Conservation (phyloP, 176 grass and related monocot species). For the Bothriochloa decipiens region DNA sequence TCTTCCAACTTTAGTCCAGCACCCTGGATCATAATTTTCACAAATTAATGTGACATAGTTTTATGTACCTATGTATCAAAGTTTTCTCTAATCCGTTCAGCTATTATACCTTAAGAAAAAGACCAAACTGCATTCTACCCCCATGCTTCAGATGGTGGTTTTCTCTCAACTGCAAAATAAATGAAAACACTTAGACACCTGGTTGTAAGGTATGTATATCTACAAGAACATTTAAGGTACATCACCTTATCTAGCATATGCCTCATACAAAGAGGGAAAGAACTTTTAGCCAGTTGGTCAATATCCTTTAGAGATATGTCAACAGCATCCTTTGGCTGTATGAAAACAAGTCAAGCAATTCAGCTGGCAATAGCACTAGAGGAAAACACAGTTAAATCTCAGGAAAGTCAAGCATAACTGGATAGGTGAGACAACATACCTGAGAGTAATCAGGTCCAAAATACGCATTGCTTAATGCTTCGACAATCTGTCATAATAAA, state of each 20-base stretch:
- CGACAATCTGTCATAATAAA: slow-evolving; percentile 77
- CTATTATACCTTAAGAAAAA: slow-evolving; percentile 91
- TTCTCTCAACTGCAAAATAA: slow-evolving; percentile 76
- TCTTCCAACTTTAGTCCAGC: slow-evolving; percentile 96
- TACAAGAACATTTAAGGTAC: slow-evolving; percentile 30
- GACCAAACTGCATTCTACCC: slow-evolving; percentile 94
- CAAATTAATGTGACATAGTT: slow-evolving; percentile 9
- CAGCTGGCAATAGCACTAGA: not conserved
- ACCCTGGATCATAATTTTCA: slow-evolving; percentile 54
- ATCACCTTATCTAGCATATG: slow-evolving; percentile 93
- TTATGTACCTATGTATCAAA: not conserved
- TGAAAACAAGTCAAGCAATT: slow-evolving; percentile 32
- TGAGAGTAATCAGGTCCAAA: slow-evolving; percentile 98
- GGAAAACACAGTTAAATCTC: slow-evolving; percentile 17
- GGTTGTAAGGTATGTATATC: slow-evolving; percentile 41
- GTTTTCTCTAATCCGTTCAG: slow-evolving; percentile 1
- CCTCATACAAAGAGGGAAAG: slow-evolving; percentile 97
- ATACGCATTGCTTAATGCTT: slow-evolving; percentile 93
- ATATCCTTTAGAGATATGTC: slow-evolving; percentile 97
- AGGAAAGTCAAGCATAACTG: not conserved
- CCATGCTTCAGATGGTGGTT: slow-evolving; percentile 96
- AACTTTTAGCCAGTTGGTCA: slow-evolving; percentile 71
- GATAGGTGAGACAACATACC: slow-evolving; percentile 44
- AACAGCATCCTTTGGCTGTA: slow-evolving; percentile 67
- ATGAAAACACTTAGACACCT: slow-evolving; percentile 36